A percentile compares a stretch with the other conserved stretches of the same genome.
Conservation (phyloP, 2,329 filamentous ascomycete genomes). For the Fusarium sp. region DNA sequence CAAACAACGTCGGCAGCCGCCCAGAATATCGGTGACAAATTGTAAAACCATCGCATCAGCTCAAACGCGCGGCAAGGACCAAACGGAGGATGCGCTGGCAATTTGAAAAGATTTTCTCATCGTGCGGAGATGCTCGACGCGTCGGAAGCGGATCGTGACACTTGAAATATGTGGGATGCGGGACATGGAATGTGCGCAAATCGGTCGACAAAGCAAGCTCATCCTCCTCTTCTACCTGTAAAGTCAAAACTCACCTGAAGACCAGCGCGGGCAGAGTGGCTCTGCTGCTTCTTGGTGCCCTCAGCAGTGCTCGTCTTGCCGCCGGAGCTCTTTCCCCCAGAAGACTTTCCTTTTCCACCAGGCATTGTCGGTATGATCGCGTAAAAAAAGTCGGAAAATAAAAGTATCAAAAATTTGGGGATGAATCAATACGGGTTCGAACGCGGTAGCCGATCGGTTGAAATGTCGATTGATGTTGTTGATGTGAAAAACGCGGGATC, state of each 20-base stretch:
- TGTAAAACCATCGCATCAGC: conserved; percentile 20
- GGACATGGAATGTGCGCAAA: conserved; percentile 46
- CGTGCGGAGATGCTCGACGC: conserved; percentile 45
- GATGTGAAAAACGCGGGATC: conserved; percentile 47
- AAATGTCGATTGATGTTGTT: conserved; percentile 45
- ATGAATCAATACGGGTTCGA: conserved; percentile 40
- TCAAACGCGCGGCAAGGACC: conserved; percentile 8
- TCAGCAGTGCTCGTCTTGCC: conserved; percentile 77
- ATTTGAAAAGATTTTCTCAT: conserved; percentile 37
- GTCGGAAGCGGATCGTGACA: conserved; percentile 39
- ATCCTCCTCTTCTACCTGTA: conserved; percentile 12
- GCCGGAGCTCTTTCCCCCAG: conserved; percentile 88
- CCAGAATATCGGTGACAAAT: conserved; percentile 18
- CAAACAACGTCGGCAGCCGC: conserved; percentile 2
- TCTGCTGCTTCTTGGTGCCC: conserved; percentile 87
- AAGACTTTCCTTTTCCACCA: conserved; percentile 94
- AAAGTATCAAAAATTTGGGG: conserved; percentile 26
- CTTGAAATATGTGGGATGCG: conserved; percentile 43
- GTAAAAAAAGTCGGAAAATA: conserved; percentile 40
- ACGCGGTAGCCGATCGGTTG: conserved; percentile 39
- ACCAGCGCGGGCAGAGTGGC: conserved; percentile 94
- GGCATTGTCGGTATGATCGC: conserved; percentile 64
- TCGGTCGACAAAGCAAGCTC: conserved; percentile 29
- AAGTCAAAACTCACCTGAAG: conserved; percentile 79
- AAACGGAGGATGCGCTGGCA: conserved; percentile 15